These are phyloP conservation scores for Domatiomyces globalis DNA, from an alignment of 2,329 filamentous ascomycete genomes.

Conservation along the genomic window DNA sequence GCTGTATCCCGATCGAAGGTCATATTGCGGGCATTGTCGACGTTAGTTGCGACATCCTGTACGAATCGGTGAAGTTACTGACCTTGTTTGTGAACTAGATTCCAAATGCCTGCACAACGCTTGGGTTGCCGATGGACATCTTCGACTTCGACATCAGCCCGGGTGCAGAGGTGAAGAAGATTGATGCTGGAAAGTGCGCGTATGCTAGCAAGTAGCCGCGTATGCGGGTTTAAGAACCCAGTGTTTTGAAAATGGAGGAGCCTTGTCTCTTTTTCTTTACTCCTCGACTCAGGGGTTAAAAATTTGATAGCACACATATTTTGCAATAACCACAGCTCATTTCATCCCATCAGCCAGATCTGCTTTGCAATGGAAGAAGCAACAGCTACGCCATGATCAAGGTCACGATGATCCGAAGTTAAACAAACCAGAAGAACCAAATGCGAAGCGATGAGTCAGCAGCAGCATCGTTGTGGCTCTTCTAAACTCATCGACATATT, in stretches of 20 bases:
- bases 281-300: not conserved
- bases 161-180: conserved; percentile 38
- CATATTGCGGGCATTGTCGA: conserved; percentile 83
- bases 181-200: conserved; percentile 59
- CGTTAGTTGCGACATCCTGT: conserved; percentile 20
- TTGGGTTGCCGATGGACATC: conserved; percentile 82
- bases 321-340: not conserved
- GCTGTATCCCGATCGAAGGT: conserved; percentile 74
- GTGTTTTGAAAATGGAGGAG: not conserved
- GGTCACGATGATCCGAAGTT: too few species aligned
- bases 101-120: conserved; percentile 78
- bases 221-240: not conserved
- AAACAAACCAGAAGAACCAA: too few species aligned
- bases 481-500: too few species aligned
- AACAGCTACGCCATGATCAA: too few species aligned
- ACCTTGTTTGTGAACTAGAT: conserved; percentile 32
- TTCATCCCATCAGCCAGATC: not conserved
- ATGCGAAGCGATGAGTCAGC: too few species aligned
- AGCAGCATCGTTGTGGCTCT: too few species aligned
- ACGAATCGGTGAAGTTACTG: not conserved
- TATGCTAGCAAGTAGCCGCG: not conserved
- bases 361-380: not conserved
- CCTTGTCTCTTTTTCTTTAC: not conserved
- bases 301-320: not conserved
- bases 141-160: conserved; percentile 87